Percentiles rank a stretch among this genome's conserved stretches.
Conservation (phyloP, 1,284 basidiomycete species). For the Hemileccinum hortonii region DNA sequence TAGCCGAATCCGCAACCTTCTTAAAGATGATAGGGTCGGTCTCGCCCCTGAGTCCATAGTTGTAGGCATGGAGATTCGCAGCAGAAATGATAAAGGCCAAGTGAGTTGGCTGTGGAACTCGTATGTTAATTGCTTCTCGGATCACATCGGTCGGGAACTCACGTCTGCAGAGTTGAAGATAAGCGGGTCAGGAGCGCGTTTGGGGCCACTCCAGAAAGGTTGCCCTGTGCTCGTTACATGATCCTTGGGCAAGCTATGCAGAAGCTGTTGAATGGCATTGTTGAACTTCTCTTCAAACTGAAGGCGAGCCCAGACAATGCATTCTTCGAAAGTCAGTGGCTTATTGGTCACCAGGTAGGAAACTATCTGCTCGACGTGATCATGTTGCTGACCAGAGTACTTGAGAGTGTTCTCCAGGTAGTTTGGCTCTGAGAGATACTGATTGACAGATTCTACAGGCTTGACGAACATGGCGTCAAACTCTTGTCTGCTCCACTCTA, state of each 20-base stretch:
- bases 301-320: constrained; percentile 94
- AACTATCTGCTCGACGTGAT: constrained; percentile 89
- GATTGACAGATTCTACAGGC: constrained; percentile 92
- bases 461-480: constrained; percentile 95
- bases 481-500: constrained; percentile 95
- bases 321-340: constrained; percentile 95
- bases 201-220: constrained; percentile 97
- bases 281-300: constrained; percentile 96
- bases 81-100: constrained; percentile 89
- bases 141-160: constrained; percentile 33
- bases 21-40: constrained; percentile 79
- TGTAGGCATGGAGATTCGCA: constrained; percentile 96
- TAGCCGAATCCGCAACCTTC: constrained; percentile 82
- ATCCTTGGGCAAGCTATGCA: constrained; percentile 95
- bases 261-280: constrained; percentile 90
- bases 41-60: constrained; percentile 95
- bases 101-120: constrained; percentile 68
- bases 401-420: constrained; percentile 91
- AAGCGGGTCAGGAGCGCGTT: constrained; percentile 95
- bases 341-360: constrained; percentile 91
- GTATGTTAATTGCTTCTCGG: constrained; percentile 8
- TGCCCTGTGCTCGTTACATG: constrained; percentile 86
- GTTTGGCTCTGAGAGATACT: constrained; percentile 96
- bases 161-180: constrained; percentile 86
- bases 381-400: constrained; percentile 86